These are phyloP conservation scores for Melocanna baccifera DNA, from an alignment of 176 grass and related monocot species.

Conservation along the genomic window DNA sequence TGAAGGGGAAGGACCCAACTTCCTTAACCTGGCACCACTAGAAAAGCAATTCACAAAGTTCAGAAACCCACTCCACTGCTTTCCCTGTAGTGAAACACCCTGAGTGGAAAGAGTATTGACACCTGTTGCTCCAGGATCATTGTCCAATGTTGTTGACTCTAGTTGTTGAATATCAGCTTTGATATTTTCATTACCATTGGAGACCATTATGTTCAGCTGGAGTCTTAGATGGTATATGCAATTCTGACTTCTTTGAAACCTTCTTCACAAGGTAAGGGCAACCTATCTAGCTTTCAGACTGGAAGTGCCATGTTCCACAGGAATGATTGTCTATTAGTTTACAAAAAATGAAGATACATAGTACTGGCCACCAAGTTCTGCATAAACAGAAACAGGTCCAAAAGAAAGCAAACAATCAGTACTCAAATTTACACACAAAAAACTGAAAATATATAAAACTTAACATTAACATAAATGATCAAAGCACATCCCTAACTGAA, in stretches of 20 bases:
- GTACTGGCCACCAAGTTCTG: constrained; percentile 29
- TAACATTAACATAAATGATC: background rate
- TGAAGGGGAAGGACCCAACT: constrained; percentile 64
- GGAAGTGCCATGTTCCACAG: too few species aligned
- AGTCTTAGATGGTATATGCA: constrained; percentile 1
- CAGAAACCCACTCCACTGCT: constrained; percentile 28
- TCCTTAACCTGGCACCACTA: constrained; percentile 44
- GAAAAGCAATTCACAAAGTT: constrained; percentile 43
- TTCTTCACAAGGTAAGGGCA: background rate
- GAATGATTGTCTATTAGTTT: too few species aligned
- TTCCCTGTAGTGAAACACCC: constrained; percentile 26
- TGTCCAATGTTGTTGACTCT: constrained; percentile 28
- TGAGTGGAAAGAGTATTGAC: constrained; percentile 32
- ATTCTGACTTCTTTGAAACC: background rate
- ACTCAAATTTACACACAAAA: background rate
- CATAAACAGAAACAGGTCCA: constrained; percentile 8
- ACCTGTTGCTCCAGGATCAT: constrained; percentile 16
- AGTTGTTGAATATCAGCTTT: constrained; percentile 51
- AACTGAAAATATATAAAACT: background rate
- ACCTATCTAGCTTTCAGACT: constrained; percentile 6
- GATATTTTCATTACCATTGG: constrained; percentile 49
- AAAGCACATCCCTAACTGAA: background rate
- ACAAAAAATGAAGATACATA: background rate
- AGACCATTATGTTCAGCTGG: constrained; percentile 49
- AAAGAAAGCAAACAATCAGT: background rate